Percentiles rank a stretch among this genome's conserved stretches.
Conservation (phyloP, 2,329 filamentous ascomycete genomes). For the Pochonia chlamydosporia region DNA sequence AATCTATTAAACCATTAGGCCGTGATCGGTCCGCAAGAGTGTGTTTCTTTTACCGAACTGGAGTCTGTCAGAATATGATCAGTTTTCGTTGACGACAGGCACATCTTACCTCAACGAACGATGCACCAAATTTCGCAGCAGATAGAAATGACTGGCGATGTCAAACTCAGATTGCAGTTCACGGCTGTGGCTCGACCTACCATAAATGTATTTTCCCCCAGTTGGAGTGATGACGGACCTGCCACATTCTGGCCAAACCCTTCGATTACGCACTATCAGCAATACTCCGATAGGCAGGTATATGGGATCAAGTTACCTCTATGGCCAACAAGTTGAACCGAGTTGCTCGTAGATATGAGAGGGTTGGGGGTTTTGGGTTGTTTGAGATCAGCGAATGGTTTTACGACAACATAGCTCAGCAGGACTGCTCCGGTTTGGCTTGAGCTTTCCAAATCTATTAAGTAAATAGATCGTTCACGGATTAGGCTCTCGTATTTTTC, state of each 20-base stretch:
- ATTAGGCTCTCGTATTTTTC: slow-evolving; percentile 24
- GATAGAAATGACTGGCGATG: slow-evolving; percentile 27
- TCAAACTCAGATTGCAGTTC: background rate
- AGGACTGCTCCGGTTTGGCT: slow-evolving; percentile 24
- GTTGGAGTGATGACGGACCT: slow-evolving; percentile 21
- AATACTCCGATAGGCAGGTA: too few species aligned
- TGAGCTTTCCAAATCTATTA: slow-evolving; percentile 23
- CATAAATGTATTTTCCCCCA: slow-evolving; percentile 30
- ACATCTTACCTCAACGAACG: slow-evolving; percentile 24
- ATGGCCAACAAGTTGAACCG: slow-evolving; percentile 23
- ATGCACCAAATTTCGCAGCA: slow-evolving; percentile 26
- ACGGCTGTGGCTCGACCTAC: background rate
- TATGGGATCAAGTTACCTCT: slow-evolving; percentile 18
- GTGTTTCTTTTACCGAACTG: slow-evolving; percentile 5
- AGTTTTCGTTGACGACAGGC: background rate
- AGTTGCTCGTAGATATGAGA: background rate
- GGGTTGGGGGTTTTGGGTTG: background rate
- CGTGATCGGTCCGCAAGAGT: background rate
- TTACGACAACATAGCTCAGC: slow-evolving; percentile 26
- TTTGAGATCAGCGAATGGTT: slow-evolving; percentile 14
- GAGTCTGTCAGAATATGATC: background rate
- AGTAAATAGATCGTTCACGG: slow-evolving; percentile 24
- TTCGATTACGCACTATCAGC: background rate
- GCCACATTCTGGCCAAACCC: slow-evolving; percentile 7
- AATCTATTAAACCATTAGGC: slow-evolving; percentile 19